Percentiles rank a stretch among this genome's conserved stretches.
Evolutionary conservation across 768 basidiomycete genomes (phyloP).

Genomic region (Serendipita indica): DNA sequence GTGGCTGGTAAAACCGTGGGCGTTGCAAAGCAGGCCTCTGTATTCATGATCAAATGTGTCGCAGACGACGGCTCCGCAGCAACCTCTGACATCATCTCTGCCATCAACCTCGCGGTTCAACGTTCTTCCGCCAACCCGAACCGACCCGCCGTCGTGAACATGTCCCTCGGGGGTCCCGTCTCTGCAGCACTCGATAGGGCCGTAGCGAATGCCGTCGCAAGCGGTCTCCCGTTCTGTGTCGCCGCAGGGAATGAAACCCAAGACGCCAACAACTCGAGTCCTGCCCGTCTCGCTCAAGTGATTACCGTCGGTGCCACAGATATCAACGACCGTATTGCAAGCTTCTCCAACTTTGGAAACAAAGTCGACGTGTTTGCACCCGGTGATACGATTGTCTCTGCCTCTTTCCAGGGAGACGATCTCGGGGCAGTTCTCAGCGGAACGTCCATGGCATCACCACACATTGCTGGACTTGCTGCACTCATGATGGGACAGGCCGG

Average conservation of each 20-base stretch:
- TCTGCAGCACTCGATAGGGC: background rate
- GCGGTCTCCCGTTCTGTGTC: background rate
- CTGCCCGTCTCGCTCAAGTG: slow-evolving; percentile 11
- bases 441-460: background rate
- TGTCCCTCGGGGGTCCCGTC: slow-evolving; percentile 5
- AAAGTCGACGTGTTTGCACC: slow-evolving; percentile 14
- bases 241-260: slow-evolving; percentile 13
- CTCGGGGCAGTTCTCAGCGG: slow-evolving; percentile 1
- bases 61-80: background rate
- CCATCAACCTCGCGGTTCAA: background rate
- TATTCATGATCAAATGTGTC: slow-evolving; percentile 5
- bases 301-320: slow-evolving; percentile 15
- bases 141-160: slow-evolving; percentile 6
- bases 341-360: slow-evolving; percentile 15
- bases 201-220: background rate
- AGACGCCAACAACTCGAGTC: slow-evolving; percentile 11
- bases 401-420: slow-evolving; percentile 11
- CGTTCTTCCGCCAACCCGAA: slow-evolving; percentile 1
- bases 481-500: slow-evolving; percentile 2
- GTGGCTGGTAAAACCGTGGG: background rate
- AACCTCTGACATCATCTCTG: background rate
- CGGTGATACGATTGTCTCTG: slow-evolving; percentile 13
- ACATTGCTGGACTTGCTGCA: background rate
- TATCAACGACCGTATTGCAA: slow-evolving; percentile 11
- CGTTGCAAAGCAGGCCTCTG: slow-evolving; percentile 6